phyloP scores from a whole-genome alignment of 305 asterid species.

The Solanum hybrid region DNA sequence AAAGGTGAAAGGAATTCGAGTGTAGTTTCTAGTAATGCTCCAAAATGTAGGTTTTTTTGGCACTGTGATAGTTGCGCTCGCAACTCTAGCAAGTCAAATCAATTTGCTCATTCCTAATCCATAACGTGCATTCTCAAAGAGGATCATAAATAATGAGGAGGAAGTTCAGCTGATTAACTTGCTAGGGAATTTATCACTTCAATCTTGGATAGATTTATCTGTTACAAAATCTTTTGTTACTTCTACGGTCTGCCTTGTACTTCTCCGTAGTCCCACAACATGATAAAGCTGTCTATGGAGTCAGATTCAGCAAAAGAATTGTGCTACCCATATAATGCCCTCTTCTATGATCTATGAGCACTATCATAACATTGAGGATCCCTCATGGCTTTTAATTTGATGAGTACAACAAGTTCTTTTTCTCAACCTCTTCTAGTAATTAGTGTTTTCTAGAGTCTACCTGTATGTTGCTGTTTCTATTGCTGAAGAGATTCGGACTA shows the following conservation, averaged over 20 bases:
- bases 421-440: conserved; percentile 2
- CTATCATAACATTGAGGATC: neutral
- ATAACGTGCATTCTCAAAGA: neutral
- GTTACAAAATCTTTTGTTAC: neutral
- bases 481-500: neutral
- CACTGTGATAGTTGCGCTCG: neutral
- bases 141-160: neutral
- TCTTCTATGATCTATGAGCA: conserved; percentile 1
- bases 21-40: neutral
- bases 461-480: neutral
- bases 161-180: neutral
- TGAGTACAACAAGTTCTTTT: neutral
- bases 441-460: conserved; percentile 3
- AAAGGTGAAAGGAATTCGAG: neutral
- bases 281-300: neutral
- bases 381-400: neutral
- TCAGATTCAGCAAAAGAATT: neutral
- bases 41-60: neutral
- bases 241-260: neutral
- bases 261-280: neutral
- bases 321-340: neutral
- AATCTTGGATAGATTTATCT: neutral
- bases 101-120: neutral
- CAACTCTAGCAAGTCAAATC: neutral
- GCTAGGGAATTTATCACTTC: neutral